phyloP scores from a whole-genome alignment of 2,329 filamentous ascomycete species.

The Fusarium albosuccineum region DNA sequence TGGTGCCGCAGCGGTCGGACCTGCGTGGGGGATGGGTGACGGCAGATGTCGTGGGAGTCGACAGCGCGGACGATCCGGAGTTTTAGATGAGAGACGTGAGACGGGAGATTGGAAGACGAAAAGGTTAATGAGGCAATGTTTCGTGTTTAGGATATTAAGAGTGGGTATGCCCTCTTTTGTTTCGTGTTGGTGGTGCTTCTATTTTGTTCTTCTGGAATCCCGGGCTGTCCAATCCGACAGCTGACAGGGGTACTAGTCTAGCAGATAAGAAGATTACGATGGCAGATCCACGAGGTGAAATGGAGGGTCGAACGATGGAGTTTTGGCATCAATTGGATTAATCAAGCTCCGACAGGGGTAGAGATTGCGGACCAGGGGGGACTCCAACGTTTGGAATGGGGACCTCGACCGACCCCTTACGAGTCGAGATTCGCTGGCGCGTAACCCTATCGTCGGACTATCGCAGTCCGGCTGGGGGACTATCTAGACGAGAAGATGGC shows the following conservation, averaged over 20 bases:
- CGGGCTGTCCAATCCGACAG: conserved; percentile 16
- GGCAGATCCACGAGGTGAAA: conserved; percentile 17
- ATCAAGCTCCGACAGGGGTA: conserved; percentile 33
- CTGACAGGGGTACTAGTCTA: conserved; percentile 10
- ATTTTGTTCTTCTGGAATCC: conserved; percentile 17
- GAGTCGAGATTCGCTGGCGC: conserved; percentile 13
- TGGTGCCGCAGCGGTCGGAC: conserved; percentile 70
- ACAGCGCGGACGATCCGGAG: conserved; percentile 58
- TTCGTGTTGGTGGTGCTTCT: conserved; percentile 12
- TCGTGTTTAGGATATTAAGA: not conserved
- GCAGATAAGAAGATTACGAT: conserved; percentile 25
- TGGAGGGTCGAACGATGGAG: conserved; percentile 11
- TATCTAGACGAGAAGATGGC: conserved; percentile 9
- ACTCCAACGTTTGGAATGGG: conserved; percentile 26
- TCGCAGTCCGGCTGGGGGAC: conserved; percentile 23
- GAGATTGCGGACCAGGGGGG: conserved; percentile 30
- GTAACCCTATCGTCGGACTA: conserved; percentile 24
- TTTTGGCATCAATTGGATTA: conserved; percentile 32
- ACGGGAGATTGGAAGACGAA: conserved; percentile 9
- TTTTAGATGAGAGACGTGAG: conserved; percentile 36
- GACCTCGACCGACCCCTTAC: conserved; percentile 9
- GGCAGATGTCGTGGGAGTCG: conserved; percentile 67
- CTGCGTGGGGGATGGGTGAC: conserved; percentile 76
- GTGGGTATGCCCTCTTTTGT: conserved; percentile 2
- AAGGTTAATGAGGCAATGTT: conserved; percentile 8